Base-by-base conservation (phyloP, 371 early-diverging fungal species). In the Mortierella sp. region DNA sequence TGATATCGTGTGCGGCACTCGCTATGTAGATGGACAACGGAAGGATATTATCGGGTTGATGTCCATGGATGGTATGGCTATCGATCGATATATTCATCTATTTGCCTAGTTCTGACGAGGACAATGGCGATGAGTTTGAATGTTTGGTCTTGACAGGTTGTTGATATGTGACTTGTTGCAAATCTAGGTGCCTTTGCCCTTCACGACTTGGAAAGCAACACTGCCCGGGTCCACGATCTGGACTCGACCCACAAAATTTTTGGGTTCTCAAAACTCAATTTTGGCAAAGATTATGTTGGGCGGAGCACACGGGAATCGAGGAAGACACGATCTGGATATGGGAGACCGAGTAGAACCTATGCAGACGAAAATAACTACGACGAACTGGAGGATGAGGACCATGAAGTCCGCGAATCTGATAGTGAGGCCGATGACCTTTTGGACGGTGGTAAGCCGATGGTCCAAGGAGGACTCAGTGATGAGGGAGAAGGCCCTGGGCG, bases 221-320 rank as follows among this genome's bases (percentile, higher is more conserved):
- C 82, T 19, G 70, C 75, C n/a, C 82, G 80, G 14, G 72, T 82
- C 26, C 76, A 81, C 15, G 86, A 88, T 47, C 70, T 88, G 21
- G 82, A 83, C 50, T 86, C 86, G 19, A 86, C 87, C 0, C 88
- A 88, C 70, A 88, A 88, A 43, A 60, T 88, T 9, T 88, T 88
- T 65, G 86, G 87, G 47, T 71, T 88, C 58, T 85, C 86, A 9
- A 86, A 84, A 8, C 79, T 88, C 56, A 83, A 88, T 58, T 80
- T 83, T 60, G 71, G 72, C 12, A 50, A 37, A 4, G 56, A 62
- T 3, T 62, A 41, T 5, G 27, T 52, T 39, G 60, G 60, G 46
- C 50, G 23, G 14, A 26, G 49, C 14, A 30, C 47, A 4, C 42
- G 31, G 41, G 58, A 51, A 12, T 48, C 64, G 3, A n/a, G 27